phyloP scores from a whole-genome alignment of 106 monocot genomes.

The Acorus gramineus region DNA sequence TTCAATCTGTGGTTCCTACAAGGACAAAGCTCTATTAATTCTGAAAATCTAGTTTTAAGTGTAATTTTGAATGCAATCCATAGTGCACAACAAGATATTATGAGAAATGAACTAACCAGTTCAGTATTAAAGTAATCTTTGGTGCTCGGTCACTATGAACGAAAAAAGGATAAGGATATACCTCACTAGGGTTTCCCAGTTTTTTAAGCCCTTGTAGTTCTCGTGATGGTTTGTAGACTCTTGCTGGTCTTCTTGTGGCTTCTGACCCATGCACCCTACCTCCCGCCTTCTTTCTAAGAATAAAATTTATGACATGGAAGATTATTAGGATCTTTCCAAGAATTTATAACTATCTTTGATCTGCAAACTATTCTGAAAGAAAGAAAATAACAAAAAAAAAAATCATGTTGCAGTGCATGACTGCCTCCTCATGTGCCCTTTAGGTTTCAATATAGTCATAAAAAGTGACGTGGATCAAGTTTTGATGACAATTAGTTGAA shows the following conservation, averaged over 20 bases:
- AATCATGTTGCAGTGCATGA: no score
- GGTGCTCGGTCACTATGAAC: background rate
- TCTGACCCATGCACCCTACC: slow-evolving; percentile 2
- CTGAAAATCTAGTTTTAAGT: background rate
- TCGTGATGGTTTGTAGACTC: slow-evolving; percentile 7
- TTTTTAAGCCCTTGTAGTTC: slow-evolving; percentile 10
- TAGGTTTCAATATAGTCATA: no score
- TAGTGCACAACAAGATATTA: background rate
- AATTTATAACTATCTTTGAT: no score
- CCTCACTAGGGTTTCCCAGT: slow-evolving; percentile 16
- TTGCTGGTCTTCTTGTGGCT: slow-evolving; percentile 21
- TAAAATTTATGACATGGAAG: no score
- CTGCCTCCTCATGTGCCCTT: no score
- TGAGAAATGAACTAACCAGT: background rate
- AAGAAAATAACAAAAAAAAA: no score
- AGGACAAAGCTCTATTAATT: background rate
- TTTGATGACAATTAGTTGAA: no score
- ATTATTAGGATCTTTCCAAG: no score
- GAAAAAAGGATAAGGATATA: background rate
- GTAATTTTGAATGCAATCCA: background rate
- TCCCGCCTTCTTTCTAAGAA: no score
- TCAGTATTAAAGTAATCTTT: background rate
- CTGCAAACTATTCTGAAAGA: no score
- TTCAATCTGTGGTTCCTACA: slow-evolving; percentile 20
- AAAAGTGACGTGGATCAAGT: no score